Evolutionary conservation across 2,329 filamentous ascomycete species (phyloP).

Genomic region (Tolypocladium endophyticum): DNA sequence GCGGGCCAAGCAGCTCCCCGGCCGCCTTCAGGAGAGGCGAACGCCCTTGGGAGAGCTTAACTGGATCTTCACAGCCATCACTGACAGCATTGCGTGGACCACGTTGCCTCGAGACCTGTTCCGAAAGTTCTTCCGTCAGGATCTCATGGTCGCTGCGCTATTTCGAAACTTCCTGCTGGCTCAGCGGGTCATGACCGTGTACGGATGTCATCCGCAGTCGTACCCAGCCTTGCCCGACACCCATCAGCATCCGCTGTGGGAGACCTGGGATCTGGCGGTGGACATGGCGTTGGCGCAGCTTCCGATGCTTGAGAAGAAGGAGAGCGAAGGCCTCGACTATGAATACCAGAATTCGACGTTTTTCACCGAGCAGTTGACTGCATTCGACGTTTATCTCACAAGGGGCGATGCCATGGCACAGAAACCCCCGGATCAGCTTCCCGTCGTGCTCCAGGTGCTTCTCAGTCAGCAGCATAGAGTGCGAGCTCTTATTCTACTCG

Average conservation of each 20-base stretch:
- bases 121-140: constrained; percentile 93
- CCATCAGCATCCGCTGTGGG: constrained; percentile 89
- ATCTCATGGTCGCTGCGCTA: constrained; percentile 96
- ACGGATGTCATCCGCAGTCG: constrained; percentile 90
- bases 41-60: constrained; percentile 94
- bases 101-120: constrained; percentile 82
- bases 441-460: constrained; percentile 90
- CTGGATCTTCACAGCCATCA: constrained; percentile 99
- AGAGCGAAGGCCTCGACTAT: constrained; percentile 63
- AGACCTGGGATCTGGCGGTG: constrained; percentile 94
- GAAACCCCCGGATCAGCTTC: constrained; percentile 85
- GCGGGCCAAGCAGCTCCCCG: constrained; percentile 79
- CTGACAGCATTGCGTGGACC: constrained; percentile 98
- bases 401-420: constrained; percentile 72
- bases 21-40: constrained; percentile 80
- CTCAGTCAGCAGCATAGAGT: constrained; percentile 92
- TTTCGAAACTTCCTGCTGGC: constrained; percentile 94
- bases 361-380: constrained; percentile 93
- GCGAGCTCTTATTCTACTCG: constrained; percentile 79
- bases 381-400: constrained; percentile 89
- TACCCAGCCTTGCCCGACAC: constrained; percentile 89
- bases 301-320: constrained; percentile 72
- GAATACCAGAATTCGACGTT: constrained; percentile 93
- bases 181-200: constrained; percentile 91
- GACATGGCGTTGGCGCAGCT: constrained; percentile 90